Base-by-base conservation (phyloP, 768 basidiomycete genomes). In the Aureoboletus auriporus region DNA sequence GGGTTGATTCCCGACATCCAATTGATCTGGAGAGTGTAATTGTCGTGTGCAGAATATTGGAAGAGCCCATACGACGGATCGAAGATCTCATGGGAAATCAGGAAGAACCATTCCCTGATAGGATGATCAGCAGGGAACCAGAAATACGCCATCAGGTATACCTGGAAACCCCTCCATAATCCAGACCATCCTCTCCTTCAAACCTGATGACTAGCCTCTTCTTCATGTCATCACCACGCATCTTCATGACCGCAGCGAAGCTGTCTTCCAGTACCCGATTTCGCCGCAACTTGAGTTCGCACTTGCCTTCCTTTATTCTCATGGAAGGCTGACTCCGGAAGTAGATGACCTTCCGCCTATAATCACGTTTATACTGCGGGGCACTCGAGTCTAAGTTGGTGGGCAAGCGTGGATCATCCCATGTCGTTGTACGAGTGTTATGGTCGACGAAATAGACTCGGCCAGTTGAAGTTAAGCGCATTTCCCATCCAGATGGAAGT, bases 311-410 rank as follows among this genome's bases (percentile, higher is more conserved):
- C 42, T 79, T 75, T 8, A 78, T 70, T 39, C 89, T 78, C 75
- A 95, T 85, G 44, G 89, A 85, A 23, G 91, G 89, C 56, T 95
- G 92, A 55, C 83, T 86, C 51, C 92, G 79, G 79, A 95, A 93
- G 72, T 94, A 94, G 42, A 94, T 84, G 38, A 94, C 82, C 69
- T 94, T 95, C 48, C 90, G 75, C 54, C 92, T 74, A 65, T 94
- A 95, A 69, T 95, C 92, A 53, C 90, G 84, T 69, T 94, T 93
- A 70, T 93, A 94, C 69, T 94, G 91, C n/a, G 92, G 93, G 4
- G 90, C 90, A 68, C 83, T 89, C 55, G 87, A 83, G 60, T 93
- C 90, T 41, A 93, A 72, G 52, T 84, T 79, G 1, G 81, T 84
- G 0, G 93, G 92, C 44, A 93, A 67, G 43, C 93, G 80, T 16